Base-by-base conservation (phyloP, 345 rosid species). In the Pugionium dolabratum region DNA sequence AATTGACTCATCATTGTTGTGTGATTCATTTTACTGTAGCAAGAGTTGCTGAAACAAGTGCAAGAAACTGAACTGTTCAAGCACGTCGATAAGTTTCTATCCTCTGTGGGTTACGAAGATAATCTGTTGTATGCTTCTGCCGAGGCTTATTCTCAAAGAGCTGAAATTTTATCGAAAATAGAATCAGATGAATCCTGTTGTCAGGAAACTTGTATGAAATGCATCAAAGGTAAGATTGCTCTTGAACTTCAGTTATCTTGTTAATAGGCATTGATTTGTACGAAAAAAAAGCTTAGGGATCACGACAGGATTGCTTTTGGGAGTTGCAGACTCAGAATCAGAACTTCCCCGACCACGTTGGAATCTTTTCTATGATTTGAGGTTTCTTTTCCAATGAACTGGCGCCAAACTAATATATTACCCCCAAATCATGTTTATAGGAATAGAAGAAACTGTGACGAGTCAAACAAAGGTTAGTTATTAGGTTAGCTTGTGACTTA, bases 151-250 rank as follows among this genome's bases (percentile, higher is more conserved):
- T 72, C 80, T 74, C 86, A 84, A 72, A 95, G 84, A 36, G 83
- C 84, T 41, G 81, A 84, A 75, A 68, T 76, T 75, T 76, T 86
- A 48, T 67, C 78, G 1, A 93, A 72, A 64, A 43, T 36, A 1
- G 76, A 78, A n/a, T 65, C 71, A 1, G 71, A 69, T 28, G 79
- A 81, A 52, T 75, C 71, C 8, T 83, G 84, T 69, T 90, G 94
- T 48, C 59, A 8, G 31, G 86, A 88, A 77, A 86, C 88, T 2
- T 83, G 91, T 60, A 65, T 86, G 77, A 84, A 73, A 74, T 71
- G 79, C 72, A 71, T 87, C 80, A 82, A 84, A 56, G 78, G 76
- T 73, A 59, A 31, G 58, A 7, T 39, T 7, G 46, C 43, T 43
- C 39, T 51, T 26, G 44, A 29, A 58, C 56, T 28, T 33, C 2